These are phyloP conservation scores for Primulina eburnea DNA, from an alignment of 257 asterid genomes.

Conservation along the genomic window DNA sequence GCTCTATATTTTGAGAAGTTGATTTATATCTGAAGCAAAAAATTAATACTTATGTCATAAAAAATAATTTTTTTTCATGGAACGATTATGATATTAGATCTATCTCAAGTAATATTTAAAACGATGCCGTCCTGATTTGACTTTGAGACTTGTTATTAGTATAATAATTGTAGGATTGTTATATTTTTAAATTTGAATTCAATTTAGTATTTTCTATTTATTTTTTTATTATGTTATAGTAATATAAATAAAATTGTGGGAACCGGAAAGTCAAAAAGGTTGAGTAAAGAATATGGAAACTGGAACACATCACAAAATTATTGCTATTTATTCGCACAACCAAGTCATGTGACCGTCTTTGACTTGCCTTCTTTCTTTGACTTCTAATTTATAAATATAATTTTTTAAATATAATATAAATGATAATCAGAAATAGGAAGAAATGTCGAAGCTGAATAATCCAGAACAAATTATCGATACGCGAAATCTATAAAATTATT, in stretches of 20 bases:
- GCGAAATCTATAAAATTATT: too few relatives aligned
- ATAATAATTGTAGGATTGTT: neutral
- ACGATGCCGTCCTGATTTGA: neutral
- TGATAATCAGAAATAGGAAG: too few relatives aligned
- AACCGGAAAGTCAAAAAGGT: conserved; percentile 42
- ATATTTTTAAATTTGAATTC: conserved; percentile 15
- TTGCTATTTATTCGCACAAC: neutral
- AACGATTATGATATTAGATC: too few relatives aligned
- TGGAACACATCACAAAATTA: too few relatives aligned
- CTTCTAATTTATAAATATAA: neutral
- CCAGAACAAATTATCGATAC: too few relatives aligned
- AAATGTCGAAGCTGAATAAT: too few relatives aligned
- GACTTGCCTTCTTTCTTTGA: conserved; percentile 8
- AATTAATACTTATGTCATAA: too few relatives aligned
- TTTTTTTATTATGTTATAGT: neutral
- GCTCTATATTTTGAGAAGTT: too few relatives aligned
- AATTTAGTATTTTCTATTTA: neutral
- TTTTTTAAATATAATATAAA: too few relatives aligned
- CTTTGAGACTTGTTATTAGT: neutral
- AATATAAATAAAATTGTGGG: conserved; percentile 15
- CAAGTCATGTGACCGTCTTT: neutral
- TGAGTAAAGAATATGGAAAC: conserved; percentile 3
- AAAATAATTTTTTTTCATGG: too few relatives aligned
- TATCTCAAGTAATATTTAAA: too few relatives aligned
- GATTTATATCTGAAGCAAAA: too few relatives aligned